Evolutionary conservation across 768 basidiomycete genomes (phyloP).

Genomic region (Mycena floridula): DNA sequence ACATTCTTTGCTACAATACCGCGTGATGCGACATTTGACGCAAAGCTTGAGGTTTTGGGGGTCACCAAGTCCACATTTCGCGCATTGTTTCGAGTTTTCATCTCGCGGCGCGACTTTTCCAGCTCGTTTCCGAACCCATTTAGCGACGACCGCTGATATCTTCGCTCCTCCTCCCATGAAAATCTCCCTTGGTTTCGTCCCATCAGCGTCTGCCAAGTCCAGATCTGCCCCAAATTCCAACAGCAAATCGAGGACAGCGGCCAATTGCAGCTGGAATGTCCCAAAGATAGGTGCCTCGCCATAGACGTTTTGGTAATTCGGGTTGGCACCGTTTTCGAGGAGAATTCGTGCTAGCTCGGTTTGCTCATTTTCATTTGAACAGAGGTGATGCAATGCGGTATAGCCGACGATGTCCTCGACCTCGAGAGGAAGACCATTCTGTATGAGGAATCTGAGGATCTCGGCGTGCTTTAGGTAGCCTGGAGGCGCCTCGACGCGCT

Average conservation of each 20-base stretch:
- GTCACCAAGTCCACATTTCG: conserved; percentile 35
- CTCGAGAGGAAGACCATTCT: conserved; percentile 32
- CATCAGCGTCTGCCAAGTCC: conserved; percentile 32
- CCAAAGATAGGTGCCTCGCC: conserved; percentile 36
- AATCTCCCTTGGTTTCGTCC: conserved; percentile 22
- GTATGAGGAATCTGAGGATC: conserved; percentile 34
- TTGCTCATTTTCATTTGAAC: conserved; percentile 19
- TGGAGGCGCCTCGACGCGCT: conserved; percentile 17
- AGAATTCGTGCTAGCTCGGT: conserved; percentile 30
- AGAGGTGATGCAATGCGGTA: conserved; percentile 45
- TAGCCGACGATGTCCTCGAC: conserved; percentile 38
- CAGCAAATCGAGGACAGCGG: conserved; percentile 32
- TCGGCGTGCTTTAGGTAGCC: conserved; percentile 21
- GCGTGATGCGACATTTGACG: conserved; percentile 33
- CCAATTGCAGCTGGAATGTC: conserved; percentile 24
- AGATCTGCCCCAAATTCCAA: conserved; percentile 46
- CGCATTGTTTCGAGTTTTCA: too few relatives aligned
- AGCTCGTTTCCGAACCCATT: conserved; percentile 40
- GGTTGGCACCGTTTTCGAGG: conserved; percentile 40
- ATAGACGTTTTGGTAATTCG: conserved; percentile 42
- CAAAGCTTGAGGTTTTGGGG: conserved; percentile 32
- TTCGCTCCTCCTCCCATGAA: conserved; percentile 33
- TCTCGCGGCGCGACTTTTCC: conserved; percentile 36
- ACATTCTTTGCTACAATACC: conserved; percentile 51
- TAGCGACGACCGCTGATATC: conserved; percentile 35